Percentiles rank a stretch among this genome's conserved stretches.
These are phyloP conservation scores for Tolypocladium ophioglossoides DNA, from an alignment of 2,329 filamentous ascomycete genomes.

Conservation along the genomic window DNA sequence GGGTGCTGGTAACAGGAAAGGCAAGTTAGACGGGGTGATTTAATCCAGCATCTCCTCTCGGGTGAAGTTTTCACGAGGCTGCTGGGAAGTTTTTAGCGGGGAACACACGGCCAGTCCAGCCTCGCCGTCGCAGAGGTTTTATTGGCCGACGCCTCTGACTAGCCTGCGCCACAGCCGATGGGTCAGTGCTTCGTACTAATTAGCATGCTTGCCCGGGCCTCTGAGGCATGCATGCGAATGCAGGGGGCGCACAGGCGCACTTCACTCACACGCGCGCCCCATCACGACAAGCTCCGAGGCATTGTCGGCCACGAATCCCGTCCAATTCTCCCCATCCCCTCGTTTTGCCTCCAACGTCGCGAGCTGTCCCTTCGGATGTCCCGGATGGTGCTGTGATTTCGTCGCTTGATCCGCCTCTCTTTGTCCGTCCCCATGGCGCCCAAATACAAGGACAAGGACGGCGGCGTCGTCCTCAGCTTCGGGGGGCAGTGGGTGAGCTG, in stretches of 20 bases:
- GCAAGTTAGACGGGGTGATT: neutral
- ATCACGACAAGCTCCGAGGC: constrained; percentile 9
- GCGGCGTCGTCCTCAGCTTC: constrained; percentile 51
- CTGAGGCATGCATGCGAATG: no score
- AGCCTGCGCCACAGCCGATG: neutral
- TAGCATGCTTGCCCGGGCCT: no score
- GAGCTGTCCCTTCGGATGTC: constrained; percentile 14
- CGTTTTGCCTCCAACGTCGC: neutral
- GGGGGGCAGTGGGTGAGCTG: constrained; percentile 88
- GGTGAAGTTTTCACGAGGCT: constrained; percentile 13
- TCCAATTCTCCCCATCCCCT: constrained; percentile 4
- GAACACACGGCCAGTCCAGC: neutral
- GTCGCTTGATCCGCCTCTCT: constrained; percentile 8
- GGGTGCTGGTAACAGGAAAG: neutral
- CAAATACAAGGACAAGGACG: constrained; percentile 56
- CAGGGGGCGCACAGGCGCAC: no score
- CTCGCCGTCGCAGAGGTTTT: neutral
- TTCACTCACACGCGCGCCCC: neutral
- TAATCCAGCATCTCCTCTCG: neutral
- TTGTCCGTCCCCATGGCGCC: constrained; percentile 19
- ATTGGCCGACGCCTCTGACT: neutral
- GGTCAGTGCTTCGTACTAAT: neutral
- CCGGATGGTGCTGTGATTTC: constrained; percentile 18
- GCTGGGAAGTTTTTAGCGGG: constrained; percentile 14
- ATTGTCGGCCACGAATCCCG: neutral